Evolutionary conservation across 768 basidiomycete species (phyloP).

Genomic region (Lepiota venenata): DNA sequence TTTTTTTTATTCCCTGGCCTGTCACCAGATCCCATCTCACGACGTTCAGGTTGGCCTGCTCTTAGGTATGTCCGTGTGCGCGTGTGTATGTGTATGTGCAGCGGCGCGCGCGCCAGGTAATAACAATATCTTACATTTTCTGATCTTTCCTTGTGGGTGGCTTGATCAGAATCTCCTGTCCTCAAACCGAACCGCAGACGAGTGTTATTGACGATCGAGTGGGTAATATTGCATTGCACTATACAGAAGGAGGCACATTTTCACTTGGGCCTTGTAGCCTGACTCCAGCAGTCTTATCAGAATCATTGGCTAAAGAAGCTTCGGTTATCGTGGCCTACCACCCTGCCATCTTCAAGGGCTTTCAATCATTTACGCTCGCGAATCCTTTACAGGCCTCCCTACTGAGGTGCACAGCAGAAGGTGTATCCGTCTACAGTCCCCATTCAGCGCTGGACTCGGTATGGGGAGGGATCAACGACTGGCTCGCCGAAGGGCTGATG

Average conservation of each 20-base stretch:
- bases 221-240: constrained; percentile 14
- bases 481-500: constrained; percentile 63
- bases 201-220: constrained; percentile 75
- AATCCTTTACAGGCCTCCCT: constrained; percentile 80
- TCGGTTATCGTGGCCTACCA: constrained; percentile 81
- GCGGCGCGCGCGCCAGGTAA: background rate
- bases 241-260: constrained; percentile 8
- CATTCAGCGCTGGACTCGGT: constrained; percentile 89
- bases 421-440: constrained; percentile 84
- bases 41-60: constrained; percentile 63
- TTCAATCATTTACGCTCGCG: constrained; percentile 72
- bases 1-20: constrained; percentile 8
- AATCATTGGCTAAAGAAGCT: constrained; percentile 59
- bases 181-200: constrained; percentile 40
- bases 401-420: constrained; percentile 74
- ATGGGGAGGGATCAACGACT: constrained; percentile 86
- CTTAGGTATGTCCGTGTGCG: constrained; percentile 37
- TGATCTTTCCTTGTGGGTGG: background rate
- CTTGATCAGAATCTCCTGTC: constrained; percentile 48
- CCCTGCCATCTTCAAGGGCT: constrained; percentile 75
- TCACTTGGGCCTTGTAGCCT: constrained; percentile 43
- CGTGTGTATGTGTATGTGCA: constrained; percentile 22
- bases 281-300: constrained; percentile 65
- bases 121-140: background rate
- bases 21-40: constrained; percentile 14